Conservation (phyloP, 164 flowering plant species). For the Magnolia changhungtana region DNA sequence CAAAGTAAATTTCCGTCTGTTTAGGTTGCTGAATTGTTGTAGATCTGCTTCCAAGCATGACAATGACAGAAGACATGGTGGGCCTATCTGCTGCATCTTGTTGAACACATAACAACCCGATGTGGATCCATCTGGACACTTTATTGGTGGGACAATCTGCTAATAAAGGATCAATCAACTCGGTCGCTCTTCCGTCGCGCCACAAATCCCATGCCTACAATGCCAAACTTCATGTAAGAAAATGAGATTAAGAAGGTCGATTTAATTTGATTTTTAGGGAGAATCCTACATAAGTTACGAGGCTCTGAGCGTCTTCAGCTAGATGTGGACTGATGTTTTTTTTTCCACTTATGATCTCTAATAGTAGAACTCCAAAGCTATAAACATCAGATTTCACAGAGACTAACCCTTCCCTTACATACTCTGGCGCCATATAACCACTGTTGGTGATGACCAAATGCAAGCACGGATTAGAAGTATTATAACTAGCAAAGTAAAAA, state of each 20-base stretch:
- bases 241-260: neutral
- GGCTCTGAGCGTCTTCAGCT: conserved; percentile 6
- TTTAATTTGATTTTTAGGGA: neutral
- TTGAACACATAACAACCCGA: conserved; percentile 14
- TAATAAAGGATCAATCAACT: conserved; percentile 7
- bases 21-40: neutral
- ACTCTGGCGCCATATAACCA: conserved; percentile 33
- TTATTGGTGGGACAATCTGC: neutral
- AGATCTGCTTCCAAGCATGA: conserved; percentile 4
- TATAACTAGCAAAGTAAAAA: neutral
- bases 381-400: conserved; percentile 32
- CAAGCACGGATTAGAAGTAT: neutral
- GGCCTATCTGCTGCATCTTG: conserved; percentile 11
- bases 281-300: conserved; percentile 22
- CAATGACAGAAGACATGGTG: conserved; percentile 11
- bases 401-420: conserved; percentile 25
- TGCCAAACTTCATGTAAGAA: neutral
- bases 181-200: conserved; percentile 16
- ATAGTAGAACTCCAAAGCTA: conserved; percentile 25
- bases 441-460: conserved; percentile 2
- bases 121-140: conserved; percentile 7
- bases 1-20: neutral
- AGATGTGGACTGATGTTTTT: conserved; percentile 10
- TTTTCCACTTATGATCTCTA: conserved; percentile 26
- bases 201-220: conserved; percentile 12